Conservation (phyloP, 768 basidiomycete species). For the Lepiota venenata region DNA sequence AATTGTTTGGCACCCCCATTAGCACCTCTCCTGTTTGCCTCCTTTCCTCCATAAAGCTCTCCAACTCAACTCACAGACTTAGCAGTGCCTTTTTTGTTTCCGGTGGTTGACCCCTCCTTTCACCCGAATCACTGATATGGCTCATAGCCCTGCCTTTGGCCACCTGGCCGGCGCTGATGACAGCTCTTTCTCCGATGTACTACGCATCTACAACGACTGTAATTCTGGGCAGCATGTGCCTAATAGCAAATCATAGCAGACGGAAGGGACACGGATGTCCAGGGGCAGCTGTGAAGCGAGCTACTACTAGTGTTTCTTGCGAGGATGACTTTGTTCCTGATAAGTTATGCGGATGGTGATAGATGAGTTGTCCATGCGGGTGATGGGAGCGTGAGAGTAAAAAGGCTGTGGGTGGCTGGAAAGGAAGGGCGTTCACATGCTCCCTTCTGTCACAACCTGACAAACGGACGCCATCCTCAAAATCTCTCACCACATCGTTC, state of each 20-base stretch:
- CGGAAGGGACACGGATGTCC: too few species aligned
- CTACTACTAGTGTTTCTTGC: background rate
- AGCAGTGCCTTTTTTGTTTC: conserved; percentile 4
- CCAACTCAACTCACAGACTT: too few species aligned
- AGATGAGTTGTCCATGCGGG: background rate
- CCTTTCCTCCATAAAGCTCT: conserved; percentile 1
- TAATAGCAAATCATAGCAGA: conserved; percentile 89
- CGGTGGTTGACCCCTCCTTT: conserved; percentile 16
- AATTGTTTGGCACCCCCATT: conserved; percentile 24
- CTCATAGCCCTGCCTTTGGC: conserved; percentile 6
- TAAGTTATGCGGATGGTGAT: background rate
- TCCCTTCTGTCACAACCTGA: background rate
- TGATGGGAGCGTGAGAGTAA: conserved; percentile 4
- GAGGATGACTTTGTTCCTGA: conserved; percentile 7
- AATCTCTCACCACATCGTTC: conserved; percentile 10
- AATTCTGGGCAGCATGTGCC: background rate
- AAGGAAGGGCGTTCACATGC: conserved; percentile 9
- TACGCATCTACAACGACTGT: conserved; percentile 3
- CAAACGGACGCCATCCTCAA: conserved; percentile 8
- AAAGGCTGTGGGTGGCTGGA: conserved; percentile 7
- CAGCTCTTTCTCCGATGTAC: background rate
- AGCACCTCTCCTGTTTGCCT: background rate
- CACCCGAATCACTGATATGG: conserved; percentile 18
- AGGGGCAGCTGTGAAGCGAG: too few species aligned
- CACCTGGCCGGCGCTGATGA: background rate